Conservation (phyloP, 805 yeast genomes). For the Suhomyces xylopsoci region DNA sequence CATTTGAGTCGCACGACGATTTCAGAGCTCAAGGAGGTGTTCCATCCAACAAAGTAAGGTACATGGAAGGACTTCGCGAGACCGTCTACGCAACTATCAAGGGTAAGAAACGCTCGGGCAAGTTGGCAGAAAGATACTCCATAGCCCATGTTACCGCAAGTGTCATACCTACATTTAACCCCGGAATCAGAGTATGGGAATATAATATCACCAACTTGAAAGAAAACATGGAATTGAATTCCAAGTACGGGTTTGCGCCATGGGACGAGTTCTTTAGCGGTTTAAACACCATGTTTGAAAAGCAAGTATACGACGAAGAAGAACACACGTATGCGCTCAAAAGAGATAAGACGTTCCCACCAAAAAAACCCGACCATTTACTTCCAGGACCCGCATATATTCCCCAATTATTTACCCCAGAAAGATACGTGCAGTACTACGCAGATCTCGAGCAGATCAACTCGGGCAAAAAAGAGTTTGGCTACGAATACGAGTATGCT, state of each 20-base stretch:
- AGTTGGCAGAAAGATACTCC: slow-evolving; percentile 56
- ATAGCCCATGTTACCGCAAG: slow-evolving; percentile 70
- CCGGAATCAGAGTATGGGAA: slow-evolving; percentile 84
- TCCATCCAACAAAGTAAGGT: slow-evolving; percentile 63
- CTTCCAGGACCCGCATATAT: slow-evolving; percentile 75
- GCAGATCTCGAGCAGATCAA: slow-evolving; percentile 57
- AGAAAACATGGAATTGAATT: slow-evolving; percentile 14
- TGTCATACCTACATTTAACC: slow-evolving; percentile 80
- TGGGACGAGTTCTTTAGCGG: slow-evolving; percentile 60
- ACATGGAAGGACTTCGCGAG: slow-evolving; percentile 58
- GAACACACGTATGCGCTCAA: slow-evolving; percentile 4
- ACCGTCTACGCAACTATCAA: slow-evolving; percentile 49
- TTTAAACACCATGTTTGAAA: slow-evolving; percentile 32
- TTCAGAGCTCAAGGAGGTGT: slow-evolving; percentile 53
- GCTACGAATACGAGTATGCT: slow-evolving; percentile 63
- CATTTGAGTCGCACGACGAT: slow-evolving; percentile 10
- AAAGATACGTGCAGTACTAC: slow-evolving; percentile 68
- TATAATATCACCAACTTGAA: slow-evolving; percentile 64
- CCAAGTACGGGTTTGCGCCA: slow-evolving; percentile 30
- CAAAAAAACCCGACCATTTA: slow-evolving; percentile 49
- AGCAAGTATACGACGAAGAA: slow-evolving; percentile 13
- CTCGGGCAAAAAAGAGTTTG: slow-evolving; percentile 44
- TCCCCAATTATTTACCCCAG: slow-evolving; percentile 71
- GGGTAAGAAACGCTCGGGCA: slow-evolving; percentile 42
- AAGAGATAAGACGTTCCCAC: slow-evolving; percentile 62